These are phyloP conservation scores for Limonium bicolor DNA, from an alignment of 148 eudicot species.

Conservation along the genomic window DNA sequence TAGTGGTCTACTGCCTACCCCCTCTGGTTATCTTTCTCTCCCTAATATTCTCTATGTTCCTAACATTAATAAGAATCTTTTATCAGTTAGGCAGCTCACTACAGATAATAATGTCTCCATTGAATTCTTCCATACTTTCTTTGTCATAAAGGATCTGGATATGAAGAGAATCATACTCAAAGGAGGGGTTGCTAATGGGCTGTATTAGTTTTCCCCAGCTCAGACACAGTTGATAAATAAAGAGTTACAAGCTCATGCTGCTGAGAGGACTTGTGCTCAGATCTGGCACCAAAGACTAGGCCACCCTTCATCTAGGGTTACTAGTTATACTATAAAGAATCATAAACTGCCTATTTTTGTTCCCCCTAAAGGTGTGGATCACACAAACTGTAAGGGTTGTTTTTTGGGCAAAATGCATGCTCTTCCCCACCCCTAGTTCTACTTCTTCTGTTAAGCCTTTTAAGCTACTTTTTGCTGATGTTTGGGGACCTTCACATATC, in stretches of 20 bases:
- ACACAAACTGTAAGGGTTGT: not conserved
- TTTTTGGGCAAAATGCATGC: not conserved
- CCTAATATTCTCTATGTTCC: not conserved
- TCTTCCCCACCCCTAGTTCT: not conserved
- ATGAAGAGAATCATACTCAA: not conserved
- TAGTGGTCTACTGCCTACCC: too few species aligned
- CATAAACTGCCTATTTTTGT: not conserved
- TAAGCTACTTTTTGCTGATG: not conserved
- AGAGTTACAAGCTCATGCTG: not conserved
- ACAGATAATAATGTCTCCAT: slow-evolving; percentile 5
- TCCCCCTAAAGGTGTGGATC: not conserved
- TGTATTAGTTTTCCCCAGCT: not conserved
- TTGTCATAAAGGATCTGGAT: slow-evolving; percentile 5
- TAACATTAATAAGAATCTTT: not conserved
- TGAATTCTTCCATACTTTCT: slow-evolving; percentile 2
- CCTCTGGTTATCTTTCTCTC: too few species aligned
- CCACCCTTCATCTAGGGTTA: not conserved
- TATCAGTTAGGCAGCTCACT: not conserved
- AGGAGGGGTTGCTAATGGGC: not conserved
- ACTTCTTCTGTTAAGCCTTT: not conserved
- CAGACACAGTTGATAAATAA: not conserved
- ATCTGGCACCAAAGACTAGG: not conserved
- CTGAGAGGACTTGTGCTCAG: too few species aligned
- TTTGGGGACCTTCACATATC: not conserved
- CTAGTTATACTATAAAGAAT: not conserved